Base-by-base conservation (phyloP, 1,284 basidiomycete species). In the Ustilago xerochloae region DNA sequence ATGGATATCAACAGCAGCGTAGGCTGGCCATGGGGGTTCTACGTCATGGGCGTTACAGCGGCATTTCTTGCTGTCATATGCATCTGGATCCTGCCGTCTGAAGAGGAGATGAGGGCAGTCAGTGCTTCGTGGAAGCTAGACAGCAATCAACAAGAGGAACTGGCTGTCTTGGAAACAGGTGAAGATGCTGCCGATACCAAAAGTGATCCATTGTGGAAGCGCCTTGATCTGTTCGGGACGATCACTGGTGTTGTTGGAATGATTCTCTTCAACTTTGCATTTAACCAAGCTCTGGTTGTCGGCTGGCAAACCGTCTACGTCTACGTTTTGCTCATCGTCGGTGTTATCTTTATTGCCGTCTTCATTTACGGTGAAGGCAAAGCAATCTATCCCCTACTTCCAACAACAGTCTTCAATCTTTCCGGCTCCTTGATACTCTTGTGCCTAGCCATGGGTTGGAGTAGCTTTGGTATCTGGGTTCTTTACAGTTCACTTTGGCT, bases 231-330 rank as follows among this genome's bases (percentile, higher is more conserved):
- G 26, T 64, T 73, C 36, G 78, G 78, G 22, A 73, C 62, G 2
- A 10, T 80, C 18, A 66, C 71, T 0, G 80, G 73, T 38, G 69
- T 80, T 4, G 29, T 51, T 1, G 73, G 72, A 3, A 57, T 81
- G 15, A 43, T 80, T 1, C 65, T 81, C 3, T 69, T 81, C 70
- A 78, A 77, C 56, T 71, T 77, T 41, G 53, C 72, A 6, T 80
- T 71, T 52, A 80, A 77, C 47, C 80, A 81, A 50, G 78, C 76
- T 3, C 56, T 63, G 9, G 63, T 77, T 4, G 63, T 75, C 6
- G 80, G 80, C n/a, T 81, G 80, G 78, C 32, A 66, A 10, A 64
- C 61, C 3, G 49, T 72, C 20, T 75, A 77, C 49, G 62, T 73
- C 35, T 72, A 72, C 33, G 67, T 74, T 7, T 54, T 81, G 3